These are phyloP conservation scores for Penicillium polonicum DNA, from an alignment of 2,329 filamentous ascomycete species.

Conservation along the genomic window DNA sequence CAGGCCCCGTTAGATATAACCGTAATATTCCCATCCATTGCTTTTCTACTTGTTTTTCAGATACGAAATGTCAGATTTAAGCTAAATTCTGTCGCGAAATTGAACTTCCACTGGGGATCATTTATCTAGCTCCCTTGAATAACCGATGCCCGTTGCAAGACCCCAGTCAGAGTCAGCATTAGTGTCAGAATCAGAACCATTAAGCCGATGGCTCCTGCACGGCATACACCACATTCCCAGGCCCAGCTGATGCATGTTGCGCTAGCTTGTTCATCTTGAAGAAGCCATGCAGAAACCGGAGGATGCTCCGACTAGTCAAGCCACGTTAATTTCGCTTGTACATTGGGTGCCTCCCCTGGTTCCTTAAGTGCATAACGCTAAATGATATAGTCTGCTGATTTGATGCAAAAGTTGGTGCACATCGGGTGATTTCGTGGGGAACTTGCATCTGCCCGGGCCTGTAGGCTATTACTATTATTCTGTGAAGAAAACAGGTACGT, in stretches of 20 bases:
- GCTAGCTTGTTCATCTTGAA: not conserved
- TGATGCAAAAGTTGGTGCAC: not conserved
- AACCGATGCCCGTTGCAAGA: not conserved
- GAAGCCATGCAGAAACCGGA: slow-evolving; percentile 8
- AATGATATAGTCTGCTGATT: not conserved
- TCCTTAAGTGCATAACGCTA: not conserved
- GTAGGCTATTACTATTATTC: not conserved
- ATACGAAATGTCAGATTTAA: not conserved
- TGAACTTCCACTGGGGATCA: not conserved
- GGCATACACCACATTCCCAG: not conserved
- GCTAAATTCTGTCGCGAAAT: not conserved
- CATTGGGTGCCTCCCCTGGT: not conserved
- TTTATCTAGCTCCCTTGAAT: not conserved
- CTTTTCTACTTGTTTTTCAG: not conserved
- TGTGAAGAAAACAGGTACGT: not conserved
- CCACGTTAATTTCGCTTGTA: not conserved
- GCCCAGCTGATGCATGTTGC: not conserved
- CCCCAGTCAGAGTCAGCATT: not conserved
- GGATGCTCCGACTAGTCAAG: slow-evolving; percentile 17
- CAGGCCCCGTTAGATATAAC: not conserved
- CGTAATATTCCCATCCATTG: not conserved
- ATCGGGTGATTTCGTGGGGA: not conserved
- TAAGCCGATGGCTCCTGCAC: not conserved
- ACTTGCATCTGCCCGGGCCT: not conserved
- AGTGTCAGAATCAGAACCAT: not conserved